These are phyloP conservation scores for Eruca vesicaria DNA, from an alignment of 441 rosid genomes.

Conservation along the genomic window DNA sequence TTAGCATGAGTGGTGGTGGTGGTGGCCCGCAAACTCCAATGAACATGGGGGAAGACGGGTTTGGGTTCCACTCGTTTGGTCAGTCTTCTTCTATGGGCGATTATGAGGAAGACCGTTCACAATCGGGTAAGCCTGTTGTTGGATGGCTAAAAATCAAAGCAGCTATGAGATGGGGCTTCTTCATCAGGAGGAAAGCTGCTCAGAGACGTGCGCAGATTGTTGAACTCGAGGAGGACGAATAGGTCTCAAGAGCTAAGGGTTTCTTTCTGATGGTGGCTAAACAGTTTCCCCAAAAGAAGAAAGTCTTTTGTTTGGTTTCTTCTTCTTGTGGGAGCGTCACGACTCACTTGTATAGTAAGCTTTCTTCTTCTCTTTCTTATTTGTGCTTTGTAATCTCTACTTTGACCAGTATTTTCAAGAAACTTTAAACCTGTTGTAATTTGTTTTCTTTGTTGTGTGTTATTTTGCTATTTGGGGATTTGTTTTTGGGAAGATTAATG, in stretches of 20 bases:
- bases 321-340: slow-evolving; percentile 31
- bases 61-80: slow-evolving; percentile 49
- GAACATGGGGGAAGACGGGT: slow-evolving; percentile 55
- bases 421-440: background rate
- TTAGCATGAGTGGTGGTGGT: slow-evolving; percentile 67
- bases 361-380: background rate
- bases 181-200: slow-evolving; percentile 82
- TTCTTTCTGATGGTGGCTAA: background rate
- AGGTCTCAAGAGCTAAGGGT: background rate
- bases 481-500: background rate
- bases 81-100: slow-evolving; percentile 43
- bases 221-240: slow-evolving; percentile 57
- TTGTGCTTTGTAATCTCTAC: slow-evolving; percentile 19
- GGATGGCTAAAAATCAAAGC: slow-evolving; percentile 99
- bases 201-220: slow-evolving; percentile 88
- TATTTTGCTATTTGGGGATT: background rate
- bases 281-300: slow-evolving; percentile 31
- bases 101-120: slow-evolving; percentile 56
- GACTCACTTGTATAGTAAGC: slow-evolving; percentile 27
- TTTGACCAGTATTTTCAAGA: slow-evolving; percentile 3
- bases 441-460: slow-evolving; percentile 14
- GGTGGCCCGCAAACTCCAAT: slow-evolving; percentile 47
- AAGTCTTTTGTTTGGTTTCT: slow-evolving; percentile 28
- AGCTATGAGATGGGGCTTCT: slow-evolving; percentile 94
- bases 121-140: slow-evolving; percentile 82